phyloP scores from a whole-genome alignment of 2,329 filamentous ascomycete genomes.

The Botrytis medusae region DNA sequence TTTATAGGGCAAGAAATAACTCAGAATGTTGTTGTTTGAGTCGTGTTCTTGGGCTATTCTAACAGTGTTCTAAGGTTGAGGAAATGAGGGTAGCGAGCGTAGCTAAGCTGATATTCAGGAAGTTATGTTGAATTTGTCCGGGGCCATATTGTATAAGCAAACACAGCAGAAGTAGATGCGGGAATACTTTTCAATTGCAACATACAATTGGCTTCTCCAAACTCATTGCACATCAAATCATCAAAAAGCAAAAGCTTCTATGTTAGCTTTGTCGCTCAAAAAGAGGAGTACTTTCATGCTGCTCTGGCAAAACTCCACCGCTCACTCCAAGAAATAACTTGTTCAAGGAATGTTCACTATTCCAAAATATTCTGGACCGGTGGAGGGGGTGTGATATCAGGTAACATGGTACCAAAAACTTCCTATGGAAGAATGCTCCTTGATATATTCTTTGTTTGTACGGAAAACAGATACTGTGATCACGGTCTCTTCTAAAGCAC shows the following conservation, averaged over 20 bases:
- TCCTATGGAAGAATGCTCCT: neutral
- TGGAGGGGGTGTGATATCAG: neutral
- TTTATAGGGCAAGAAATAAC: neutral
- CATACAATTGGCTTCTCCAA: rapidly evolving
- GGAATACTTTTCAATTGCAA: neutral
- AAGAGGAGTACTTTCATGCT: neutral
- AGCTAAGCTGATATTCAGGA: neutral
- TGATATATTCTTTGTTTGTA: neutral
- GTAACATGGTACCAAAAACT: neutral
- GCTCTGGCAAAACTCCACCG: neutral
- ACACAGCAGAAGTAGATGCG: neutral
- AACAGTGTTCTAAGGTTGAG: neutral
- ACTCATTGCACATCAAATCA: neutral
- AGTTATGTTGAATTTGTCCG: neutral
- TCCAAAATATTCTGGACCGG: neutral
- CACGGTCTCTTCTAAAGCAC: too few relatives aligned
- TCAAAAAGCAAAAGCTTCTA: neutral
- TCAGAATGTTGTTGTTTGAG: neutral
- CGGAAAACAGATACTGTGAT: neutral
- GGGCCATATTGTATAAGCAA: neutral
- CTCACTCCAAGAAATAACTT: neutral
- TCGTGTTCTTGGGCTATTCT: neutral
- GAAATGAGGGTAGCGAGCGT: neutral
- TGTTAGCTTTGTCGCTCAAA: neutral
- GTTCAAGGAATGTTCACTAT: neutral